phyloP scores from a whole-genome alignment of 2,329 filamentous ascomycete genomes.

The Aspergillus texensis region DNA sequence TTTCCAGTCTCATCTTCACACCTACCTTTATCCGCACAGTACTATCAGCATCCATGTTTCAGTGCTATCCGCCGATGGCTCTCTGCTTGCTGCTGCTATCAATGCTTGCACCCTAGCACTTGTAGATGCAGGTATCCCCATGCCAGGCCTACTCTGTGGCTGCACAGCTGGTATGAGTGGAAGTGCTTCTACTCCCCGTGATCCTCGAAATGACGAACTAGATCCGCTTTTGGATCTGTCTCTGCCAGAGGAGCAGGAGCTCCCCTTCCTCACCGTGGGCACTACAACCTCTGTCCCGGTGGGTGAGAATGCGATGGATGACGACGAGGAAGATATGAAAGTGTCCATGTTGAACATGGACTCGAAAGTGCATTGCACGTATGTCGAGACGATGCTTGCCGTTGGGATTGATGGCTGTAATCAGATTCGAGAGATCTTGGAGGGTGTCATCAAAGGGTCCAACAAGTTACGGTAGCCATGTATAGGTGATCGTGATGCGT shows the following conservation, averaged over 20 bases:
- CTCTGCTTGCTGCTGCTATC: slow-evolving; percentile 82
- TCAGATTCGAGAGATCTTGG: slow-evolving; percentile 78
- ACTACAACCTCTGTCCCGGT: slow-evolving; percentile 54
- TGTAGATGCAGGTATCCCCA: slow-evolving; percentile 92
- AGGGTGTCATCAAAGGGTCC: slow-evolving; percentile 64
- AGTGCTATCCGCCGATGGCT: slow-evolving; percentile 87
- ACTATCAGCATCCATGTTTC: slow-evolving; percentile 83
- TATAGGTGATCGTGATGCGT: not conserved
- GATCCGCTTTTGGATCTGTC: slow-evolving; percentile 50
- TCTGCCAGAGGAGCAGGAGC: slow-evolving; percentile 63
- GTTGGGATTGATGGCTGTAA: slow-evolving; percentile 91
- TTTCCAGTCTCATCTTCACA: slow-evolving; percentile 77
- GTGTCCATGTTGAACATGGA: slow-evolving; percentile 83
- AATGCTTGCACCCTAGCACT: slow-evolving; percentile 91
- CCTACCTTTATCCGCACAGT: slow-evolving; percentile 84
- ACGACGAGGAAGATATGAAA: slow-evolving; percentile 51
- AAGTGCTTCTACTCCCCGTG: slow-evolving; percentile 44
- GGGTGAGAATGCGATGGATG: slow-evolving; percentile 60
- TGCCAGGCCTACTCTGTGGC: slow-evolving; percentile 87
- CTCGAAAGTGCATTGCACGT: slow-evolving; percentile 75
- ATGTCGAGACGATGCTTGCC: slow-evolving; percentile 89
- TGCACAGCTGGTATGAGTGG: slow-evolving; percentile 77
- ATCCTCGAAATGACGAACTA: slow-evolving; percentile 44
- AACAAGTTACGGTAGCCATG: slow-evolving; percentile 4
- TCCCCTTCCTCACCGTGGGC: slow-evolving; percentile 85